phyloP scores from a whole-genome alignment of 1,139 yeast genomes.

The Geotrichum macrosporum region DNA sequence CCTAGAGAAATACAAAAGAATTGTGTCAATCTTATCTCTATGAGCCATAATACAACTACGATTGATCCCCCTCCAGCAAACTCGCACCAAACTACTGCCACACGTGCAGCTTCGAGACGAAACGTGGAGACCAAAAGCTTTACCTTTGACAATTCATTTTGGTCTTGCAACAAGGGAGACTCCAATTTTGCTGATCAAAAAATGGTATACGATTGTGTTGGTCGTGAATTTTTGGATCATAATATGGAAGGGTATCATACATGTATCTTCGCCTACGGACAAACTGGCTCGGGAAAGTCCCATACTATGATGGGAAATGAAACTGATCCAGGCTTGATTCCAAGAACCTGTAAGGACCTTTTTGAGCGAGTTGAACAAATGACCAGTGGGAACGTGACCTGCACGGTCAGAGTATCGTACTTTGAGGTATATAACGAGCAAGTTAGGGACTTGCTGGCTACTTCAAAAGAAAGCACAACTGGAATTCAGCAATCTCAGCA shows the following conservation, averaged over 20 bases:
- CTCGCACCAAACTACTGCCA: constrained; percentile 14
- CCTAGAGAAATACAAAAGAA: constrained; percentile 31
- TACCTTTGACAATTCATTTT: constrained; percentile 54
- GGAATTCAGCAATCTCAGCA: constrained; percentile 20
- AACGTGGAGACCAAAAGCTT: constrained; percentile 39
- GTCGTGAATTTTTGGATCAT: constrained; percentile 57
- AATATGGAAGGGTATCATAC: constrained; percentile 67
- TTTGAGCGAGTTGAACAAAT: constrained; percentile 45
- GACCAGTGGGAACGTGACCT: constrained; percentile 42
- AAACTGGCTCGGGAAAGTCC: constrained; percentile 72
- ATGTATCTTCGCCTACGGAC: constrained; percentile 72
- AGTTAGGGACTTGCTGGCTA: constrained; percentile 52
- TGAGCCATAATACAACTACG: constrained; percentile 31
- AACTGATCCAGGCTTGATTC: constrained; percentile 55
- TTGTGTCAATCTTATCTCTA: constrained; percentile 29
- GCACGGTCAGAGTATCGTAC: constrained; percentile 57
- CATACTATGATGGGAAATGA: constrained; percentile 66
- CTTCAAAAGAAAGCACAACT: constrained; percentile 16
- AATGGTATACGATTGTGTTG: constrained; percentile 50
- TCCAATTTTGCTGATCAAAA: constrained; percentile 45
- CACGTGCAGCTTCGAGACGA: constrained; percentile 21
- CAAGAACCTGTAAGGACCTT: constrained; percentile 54
- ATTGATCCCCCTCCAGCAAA: constrained; percentile 26
- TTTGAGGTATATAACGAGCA: constrained; percentile 72
- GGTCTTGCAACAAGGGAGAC: constrained; percentile 46